phyloP scores from a whole-genome alignment of 768 basidiomycete genomes.

The Mycena chlorophos region DNA sequence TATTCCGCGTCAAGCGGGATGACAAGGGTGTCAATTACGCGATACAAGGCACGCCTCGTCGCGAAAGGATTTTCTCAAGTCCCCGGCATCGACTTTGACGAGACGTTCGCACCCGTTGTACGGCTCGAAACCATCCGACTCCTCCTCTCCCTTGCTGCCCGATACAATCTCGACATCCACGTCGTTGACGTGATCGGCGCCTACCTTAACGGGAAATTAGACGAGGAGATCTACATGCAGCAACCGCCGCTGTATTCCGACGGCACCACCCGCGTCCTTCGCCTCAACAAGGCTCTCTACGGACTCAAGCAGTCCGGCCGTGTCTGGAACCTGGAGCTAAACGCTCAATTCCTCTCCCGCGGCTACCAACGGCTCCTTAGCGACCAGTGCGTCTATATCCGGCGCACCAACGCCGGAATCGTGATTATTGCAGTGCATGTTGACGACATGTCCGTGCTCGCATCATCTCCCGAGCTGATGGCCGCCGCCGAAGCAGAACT shows the following conservation, averaged over 20 bases:
- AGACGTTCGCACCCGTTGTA: conserved; percentile 19
- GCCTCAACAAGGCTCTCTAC: conserved; percentile 24
- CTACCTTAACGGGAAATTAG: conserved; percentile 10
- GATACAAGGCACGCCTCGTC: conserved; percentile 29
- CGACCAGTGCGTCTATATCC: conserved; percentile 21
- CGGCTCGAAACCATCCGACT: conserved; percentile 16
- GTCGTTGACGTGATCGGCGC: conserved; percentile 30
- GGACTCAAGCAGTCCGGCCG: conserved; percentile 27
- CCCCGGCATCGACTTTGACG: conserved; percentile 31
- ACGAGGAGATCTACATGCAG: conserved; percentile 21
- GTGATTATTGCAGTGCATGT: conserved; percentile 15
- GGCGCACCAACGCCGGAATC: too few relatives aligned
- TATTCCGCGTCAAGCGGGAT: conserved; percentile 34
- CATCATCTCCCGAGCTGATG: background rate
- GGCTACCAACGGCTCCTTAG: conserved; percentile 15
- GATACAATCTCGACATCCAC: conserved; percentile 29
- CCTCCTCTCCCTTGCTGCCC: conserved; percentile 30
- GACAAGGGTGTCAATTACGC: conserved; percentile 24
- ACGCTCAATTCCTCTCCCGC: conserved; percentile 10
- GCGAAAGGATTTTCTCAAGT: conserved; percentile 31
- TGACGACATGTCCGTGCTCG: conserved; percentile 26
- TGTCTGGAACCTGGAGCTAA: conserved; percentile 30
- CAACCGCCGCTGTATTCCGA: conserved; percentile 14
- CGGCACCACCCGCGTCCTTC: conserved; percentile 18
- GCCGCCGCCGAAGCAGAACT: conserved; percentile 15